Evolutionary conservation across 2,329 filamentous ascomycete genomes (phyloP), one percentile per base, ranked within the genome.

Genomic region (Alternaria conjuncta): DNA sequence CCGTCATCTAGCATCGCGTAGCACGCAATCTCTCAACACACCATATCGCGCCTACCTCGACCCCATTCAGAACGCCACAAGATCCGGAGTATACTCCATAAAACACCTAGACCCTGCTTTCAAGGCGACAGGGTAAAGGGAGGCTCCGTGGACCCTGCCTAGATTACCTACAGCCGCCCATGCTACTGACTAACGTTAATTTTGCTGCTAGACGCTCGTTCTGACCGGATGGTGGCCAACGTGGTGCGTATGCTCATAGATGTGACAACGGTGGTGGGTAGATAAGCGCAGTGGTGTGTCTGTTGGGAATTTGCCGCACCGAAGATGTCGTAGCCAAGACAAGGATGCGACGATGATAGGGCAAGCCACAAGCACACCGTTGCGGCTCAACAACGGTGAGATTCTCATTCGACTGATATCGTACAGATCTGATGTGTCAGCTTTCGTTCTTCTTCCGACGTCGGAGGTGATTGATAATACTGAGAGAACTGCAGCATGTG

Each of bases 281-380:
- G 46, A 51, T 46, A 30, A 50, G 50, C 28, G 36, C 43, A 30
- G 41, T 30, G 32, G 55, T 50, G 53, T 57, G 49, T 57, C 61
- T 66, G 64, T 66, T 66, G 64, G 63, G 64, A 53, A 57, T 61
- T 66, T 49, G 64, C 64, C 64, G 61, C 64, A 44, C 57, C 30
- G 55, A 54, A 62, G 46, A 56, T 36, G 36, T 50, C 26, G 41
- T 46, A 32, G 49, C 23, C 55, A 58, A 32, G 57, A 28, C 46
- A 44, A 58, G 47, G 49, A 32, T 51, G 49, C 30, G 49, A 21
- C 36, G 20, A 53, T 41, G 49, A 41, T 54, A 44, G 44, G 36
- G 56, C 54, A 63, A 47, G 55, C 49, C 56, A 55, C 57, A 60
- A 20, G 49, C 55, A 58, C 50, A 63, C 56, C 49, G 32, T 55